Evolutionary conservation across 805 yeast species (phyloP).

Genomic region (Wickerhamiella azyma): DNA sequence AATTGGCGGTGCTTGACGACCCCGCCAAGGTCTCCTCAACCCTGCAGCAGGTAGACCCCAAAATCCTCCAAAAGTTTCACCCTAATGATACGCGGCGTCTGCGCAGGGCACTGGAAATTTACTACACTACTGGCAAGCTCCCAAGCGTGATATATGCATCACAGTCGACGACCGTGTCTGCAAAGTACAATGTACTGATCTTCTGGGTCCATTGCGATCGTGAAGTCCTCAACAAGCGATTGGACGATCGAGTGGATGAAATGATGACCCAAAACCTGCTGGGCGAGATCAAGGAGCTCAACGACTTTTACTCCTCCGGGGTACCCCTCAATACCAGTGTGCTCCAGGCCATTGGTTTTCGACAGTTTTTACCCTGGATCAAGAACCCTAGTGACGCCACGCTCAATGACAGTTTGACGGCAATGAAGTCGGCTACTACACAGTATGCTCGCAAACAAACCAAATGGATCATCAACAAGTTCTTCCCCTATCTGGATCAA

Average conservation of each 20-base stretch:
- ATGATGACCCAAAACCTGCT: conserved; percentile 65
- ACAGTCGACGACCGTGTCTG: conserved; percentile 43
- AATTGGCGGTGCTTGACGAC: conserved; percentile 34
- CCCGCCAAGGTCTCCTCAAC: conserved; percentile 30
- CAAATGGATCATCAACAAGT: conserved; percentile 71
- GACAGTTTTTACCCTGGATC: conserved; percentile 26
- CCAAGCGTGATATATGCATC: conserved; percentile 59
- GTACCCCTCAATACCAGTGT: conserved; percentile 45
- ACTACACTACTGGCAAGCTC: conserved; percentile 44
- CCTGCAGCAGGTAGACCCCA: conserved; percentile 49
- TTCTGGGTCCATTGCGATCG: conserved; percentile 74
- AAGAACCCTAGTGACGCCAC: conserved; percentile 16
- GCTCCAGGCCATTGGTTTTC: conserved; percentile 92
- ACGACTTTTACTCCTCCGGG: neutral
- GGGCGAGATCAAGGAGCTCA: conserved; percentile 42
- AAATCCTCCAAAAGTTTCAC: conserved; percentile 67
- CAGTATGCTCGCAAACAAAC: conserved; percentile 80
- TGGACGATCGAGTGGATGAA: conserved; percentile 68
- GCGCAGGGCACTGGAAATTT: conserved; percentile 69
- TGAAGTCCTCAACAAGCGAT: conserved; percentile 40
- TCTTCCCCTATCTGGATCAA: conserved; percentile 45
- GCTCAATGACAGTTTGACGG: conserved; percentile 39
- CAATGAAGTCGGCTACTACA: conserved; percentile 74
- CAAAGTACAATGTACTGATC: conserved; percentile 32
- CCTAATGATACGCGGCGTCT: conserved; percentile 79